Evolutionary conservation across 1,284 basidiomycete species (phyloP), one percentile per base, ranked within the genome.

Genomic region (Malassezia vespertilionis): DNA sequence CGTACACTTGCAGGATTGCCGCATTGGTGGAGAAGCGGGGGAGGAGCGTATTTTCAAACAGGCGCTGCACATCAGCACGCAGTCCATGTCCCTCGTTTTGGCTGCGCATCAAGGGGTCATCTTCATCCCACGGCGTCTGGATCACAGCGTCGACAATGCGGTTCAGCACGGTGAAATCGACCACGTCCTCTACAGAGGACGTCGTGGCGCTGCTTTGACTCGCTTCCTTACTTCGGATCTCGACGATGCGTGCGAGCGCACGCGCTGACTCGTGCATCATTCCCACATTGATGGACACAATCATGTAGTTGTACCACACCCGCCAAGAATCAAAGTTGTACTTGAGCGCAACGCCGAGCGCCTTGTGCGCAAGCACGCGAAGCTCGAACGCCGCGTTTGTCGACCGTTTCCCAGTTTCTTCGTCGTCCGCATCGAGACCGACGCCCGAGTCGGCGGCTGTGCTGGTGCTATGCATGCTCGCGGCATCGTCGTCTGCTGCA

Each of bases 261-360:
- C 86, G 82, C 42, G 80, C 82, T 0, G 88, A 84, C 69, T 99
- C 91, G 7, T 80, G 75, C 34, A 95, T 77, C 71, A 95, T 85
- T 6, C 90, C 91, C 12, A 95, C 84, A 62, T 96, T 88, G 71
- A 95, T 77, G 6, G 86, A 79, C 28, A 97, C 83, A 58, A 95
- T 76, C 84, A 90, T 91, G 75, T 90, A 96, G 74, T 99, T 99
- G 58, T 79, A 78, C 93, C 93, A 99, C 80, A 99, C 90, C 14
- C 86, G 79, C 91, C 91, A 97, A 64, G 90, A 90, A 42, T 88
- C 82, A 71, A 86, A 85, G 41, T 79, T 78, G 66, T 79, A 80
- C 57, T 82, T 82, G 49, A 97, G 78, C 4, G 90, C 88, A 57
- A 87, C 83, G 58, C 84, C 82, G 32, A 99, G 81, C 10, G 93